Evolutionary conservation across 768 basidiomycete species (phyloP).

Genomic region (Lentinula sp.): DNA sequence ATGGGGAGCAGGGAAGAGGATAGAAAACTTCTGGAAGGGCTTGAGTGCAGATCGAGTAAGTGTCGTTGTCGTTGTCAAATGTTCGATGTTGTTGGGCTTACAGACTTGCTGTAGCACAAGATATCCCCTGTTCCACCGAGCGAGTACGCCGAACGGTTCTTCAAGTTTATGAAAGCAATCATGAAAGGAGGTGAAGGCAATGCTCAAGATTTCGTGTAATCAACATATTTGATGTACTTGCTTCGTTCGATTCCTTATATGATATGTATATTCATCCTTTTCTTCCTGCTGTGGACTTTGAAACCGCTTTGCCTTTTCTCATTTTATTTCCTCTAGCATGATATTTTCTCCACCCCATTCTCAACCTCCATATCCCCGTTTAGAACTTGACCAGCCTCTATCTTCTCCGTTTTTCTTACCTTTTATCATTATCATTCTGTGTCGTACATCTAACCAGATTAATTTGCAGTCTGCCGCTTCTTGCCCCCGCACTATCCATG

Average conservation of each 20-base stretch:
- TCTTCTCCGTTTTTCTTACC: neutral
- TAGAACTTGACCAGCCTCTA: neutral
- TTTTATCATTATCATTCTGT: neutral
- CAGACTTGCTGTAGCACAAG: conserved; percentile 57
- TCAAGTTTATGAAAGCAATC: conserved; percentile 76
- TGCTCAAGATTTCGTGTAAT: conserved; percentile 14
- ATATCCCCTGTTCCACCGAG: conserved; percentile 88
- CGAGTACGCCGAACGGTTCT: conserved; percentile 89
- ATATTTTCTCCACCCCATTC: too few species aligned
- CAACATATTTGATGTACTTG: too few species aligned
- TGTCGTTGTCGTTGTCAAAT: conserved; percentile 15
- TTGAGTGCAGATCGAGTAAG: conserved; percentile 80
- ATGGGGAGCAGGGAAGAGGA: conserved; percentile 67
- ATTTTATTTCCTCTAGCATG: too few species aligned
- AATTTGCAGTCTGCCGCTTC: neutral
- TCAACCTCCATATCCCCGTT: too few species aligned
- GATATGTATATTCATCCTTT: neutral
- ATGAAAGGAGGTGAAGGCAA: conserved; percentile 79
- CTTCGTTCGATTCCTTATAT: neutral
- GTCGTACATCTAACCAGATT: neutral
- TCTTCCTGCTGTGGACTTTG: neutral
- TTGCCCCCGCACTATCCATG: neutral
- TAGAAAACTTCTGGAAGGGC: conserved; percentile 93
- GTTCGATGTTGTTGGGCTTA: neutral
- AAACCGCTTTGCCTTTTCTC: neutral